Conservation (phyloP, 202 grass and related monocot genomes). For the Panicum hallii region DNA sequence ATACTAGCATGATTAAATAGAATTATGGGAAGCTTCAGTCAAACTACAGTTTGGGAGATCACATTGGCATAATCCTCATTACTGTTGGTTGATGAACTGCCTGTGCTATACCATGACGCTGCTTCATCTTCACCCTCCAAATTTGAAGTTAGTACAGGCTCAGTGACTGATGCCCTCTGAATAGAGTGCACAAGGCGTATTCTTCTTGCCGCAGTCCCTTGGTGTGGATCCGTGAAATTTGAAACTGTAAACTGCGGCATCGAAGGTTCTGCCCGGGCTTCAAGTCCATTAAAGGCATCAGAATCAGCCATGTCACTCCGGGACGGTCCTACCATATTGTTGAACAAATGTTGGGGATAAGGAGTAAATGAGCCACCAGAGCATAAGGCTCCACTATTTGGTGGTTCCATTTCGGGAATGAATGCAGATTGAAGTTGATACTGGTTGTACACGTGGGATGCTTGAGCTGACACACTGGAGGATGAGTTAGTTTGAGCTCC, state of each 20-base stretch:
- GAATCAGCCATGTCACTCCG: slow-evolving; percentile 22
- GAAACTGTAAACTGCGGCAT: slow-evolving; percentile 27
- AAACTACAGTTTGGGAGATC: slow-evolving; percentile 35
- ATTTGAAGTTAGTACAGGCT: slow-evolving; percentile 9
- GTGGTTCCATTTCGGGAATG: slow-evolving; percentile 27
- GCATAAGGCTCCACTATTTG: slow-evolving; percentile 26
- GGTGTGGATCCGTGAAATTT: slow-evolving; percentile 1
- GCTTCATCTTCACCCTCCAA: slow-evolving; percentile 39
- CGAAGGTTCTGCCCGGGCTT: slow-evolving; percentile 38
- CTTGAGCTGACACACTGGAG: neutral
- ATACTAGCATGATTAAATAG: slow-evolving; percentile 30
- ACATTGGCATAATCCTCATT: slow-evolving; percentile 32
- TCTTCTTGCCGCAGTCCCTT: slow-evolving; percentile 72
- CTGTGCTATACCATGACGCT: slow-evolving; percentile 21
- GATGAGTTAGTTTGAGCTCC: neutral
- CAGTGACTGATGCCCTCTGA: slow-evolving; percentile 28
- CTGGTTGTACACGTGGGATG: neutral
- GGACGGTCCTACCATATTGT: slow-evolving; percentile 35
- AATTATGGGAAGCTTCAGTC: neutral
- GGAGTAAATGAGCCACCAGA: slow-evolving; percentile 31
- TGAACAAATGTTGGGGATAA: slow-evolving; percentile 49
- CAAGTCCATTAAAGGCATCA: slow-evolving; percentile 43
- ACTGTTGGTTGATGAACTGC: slow-evolving; percentile 28
- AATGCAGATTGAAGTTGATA: neutral
- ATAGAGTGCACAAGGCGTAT: slow-evolving; percentile 50